Base-by-base conservation (phyloP, 2,329 filamentous ascomycete species). In the Hymenoscyphus scutula region DNA sequence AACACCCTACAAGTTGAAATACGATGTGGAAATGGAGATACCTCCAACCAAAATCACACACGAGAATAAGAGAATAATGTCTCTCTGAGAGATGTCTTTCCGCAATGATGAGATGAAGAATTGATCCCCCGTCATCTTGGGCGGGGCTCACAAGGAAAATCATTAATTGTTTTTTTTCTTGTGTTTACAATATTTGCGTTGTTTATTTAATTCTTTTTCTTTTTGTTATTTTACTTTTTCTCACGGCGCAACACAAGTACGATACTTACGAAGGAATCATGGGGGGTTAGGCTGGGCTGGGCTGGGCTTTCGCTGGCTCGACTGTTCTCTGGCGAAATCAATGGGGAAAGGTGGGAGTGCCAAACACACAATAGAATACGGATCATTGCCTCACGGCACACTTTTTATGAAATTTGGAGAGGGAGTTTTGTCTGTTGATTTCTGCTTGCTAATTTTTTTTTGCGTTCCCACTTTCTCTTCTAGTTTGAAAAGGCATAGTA, bases 151-250 rank as follows among this genome's bases (percentile, higher is more conserved):
- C 41, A 48, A 48, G 41, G 19, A 19, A 48, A 48, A 23, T 10
- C 23, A 48, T 48, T 25, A 48, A 48, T n/a, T 19, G 41, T 23
- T 48, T 45, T 23, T 48, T 48, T 48, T 48, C 41, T 48, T 48
- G 41, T 48, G 41, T 48, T 48, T 48, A 48, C 41, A 48, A 48
- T 48, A n/a, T 23, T n/a, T 19, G 41, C 7, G 41, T 45, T 48
- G 41, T 48, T 48, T 48, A 48, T 48, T 48, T 19, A 48, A 48
- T 48, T 48, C 41, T 48, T 48, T 45, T 48, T 48, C 41, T 48
- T 48, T 48, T 23, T 48, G 41, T 48, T 19, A 23, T 25, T 48
- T 48, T 48, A 10, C 5, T 48, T 23, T 48, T 48, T 48, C 23
- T 48, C 15, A 48, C 4, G 41, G 41, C n/a, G 41, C 11, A 8